These are phyloP conservation scores for Arabidopsis suecica DNA, from an alignment of 345 rosid genomes.

Conservation along the genomic window DNA sequence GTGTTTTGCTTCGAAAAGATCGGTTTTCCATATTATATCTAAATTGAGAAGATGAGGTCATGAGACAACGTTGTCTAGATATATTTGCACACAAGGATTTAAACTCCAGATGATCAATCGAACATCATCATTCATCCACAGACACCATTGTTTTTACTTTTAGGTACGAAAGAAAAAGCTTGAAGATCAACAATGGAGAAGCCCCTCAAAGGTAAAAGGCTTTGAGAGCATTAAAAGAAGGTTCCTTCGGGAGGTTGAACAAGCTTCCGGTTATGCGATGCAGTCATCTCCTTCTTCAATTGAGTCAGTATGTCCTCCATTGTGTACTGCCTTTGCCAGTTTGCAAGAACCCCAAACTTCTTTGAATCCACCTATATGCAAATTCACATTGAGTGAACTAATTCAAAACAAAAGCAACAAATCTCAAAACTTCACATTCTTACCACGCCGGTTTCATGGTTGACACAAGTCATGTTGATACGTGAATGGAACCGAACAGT, in stretches of 20 bases:
- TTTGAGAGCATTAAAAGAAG: slow-evolving; percentile 55
- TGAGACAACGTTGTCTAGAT: neutral
- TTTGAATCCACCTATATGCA: slow-evolving; percentile 65
- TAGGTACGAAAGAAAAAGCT: neutral
- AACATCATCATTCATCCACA: slow-evolving; percentile 4
- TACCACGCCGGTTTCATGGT: slow-evolving; percentile 98
- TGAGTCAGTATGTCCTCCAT: slow-evolving; percentile 79
- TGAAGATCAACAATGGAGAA: slow-evolving; percentile 16
- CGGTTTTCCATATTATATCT: neutral
- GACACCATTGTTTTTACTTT: slow-evolving; percentile 2
- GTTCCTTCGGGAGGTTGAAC: slow-evolving; percentile 88
- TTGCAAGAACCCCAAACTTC: slow-evolving; percentile 71
- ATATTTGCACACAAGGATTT: slow-evolving; percentile 9
- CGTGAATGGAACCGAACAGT: slow-evolving; percentile 93
- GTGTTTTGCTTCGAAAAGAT: neutral
- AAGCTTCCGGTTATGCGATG: slow-evolving; percentile 75
- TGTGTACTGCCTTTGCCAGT: slow-evolving; percentile 76
- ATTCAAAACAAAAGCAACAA: slow-evolving; percentile 4
- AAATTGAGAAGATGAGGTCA: neutral
- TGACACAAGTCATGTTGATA: slow-evolving; percentile 88
- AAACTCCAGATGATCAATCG: neutral
- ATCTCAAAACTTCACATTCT: neutral
- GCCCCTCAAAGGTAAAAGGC: neutral
- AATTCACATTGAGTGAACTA: neutral
- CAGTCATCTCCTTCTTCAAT: slow-evolving; percentile 80